Evolutionary conservation across 495 filamentous ascomycete genomes (phyloP).

Genomic region (Lasiosphaeria hispida): DNA sequence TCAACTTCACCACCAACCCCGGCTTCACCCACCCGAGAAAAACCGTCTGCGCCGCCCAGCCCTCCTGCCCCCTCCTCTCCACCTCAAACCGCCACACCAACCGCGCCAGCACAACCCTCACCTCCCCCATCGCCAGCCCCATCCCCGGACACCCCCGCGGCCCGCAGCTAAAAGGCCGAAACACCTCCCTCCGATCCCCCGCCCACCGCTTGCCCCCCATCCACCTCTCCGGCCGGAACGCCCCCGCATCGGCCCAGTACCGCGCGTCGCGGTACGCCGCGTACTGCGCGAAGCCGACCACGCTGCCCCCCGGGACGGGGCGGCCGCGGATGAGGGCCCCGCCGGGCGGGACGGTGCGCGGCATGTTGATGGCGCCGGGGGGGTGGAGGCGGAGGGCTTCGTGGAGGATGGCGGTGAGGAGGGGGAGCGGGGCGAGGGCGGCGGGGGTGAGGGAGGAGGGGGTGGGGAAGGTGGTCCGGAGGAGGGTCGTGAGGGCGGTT

Average conservation of each 20-base stretch:
- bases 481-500: constrained; percentile 41
- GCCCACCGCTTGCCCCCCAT: constrained; percentile 38
- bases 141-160: constrained; percentile 56
- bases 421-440: constrained; percentile 35
- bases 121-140: constrained; percentile 37
- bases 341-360: constrained; percentile 41
- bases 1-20: background rate
- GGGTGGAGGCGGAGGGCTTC: constrained; percentile 57
- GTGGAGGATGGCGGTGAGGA: constrained; percentile 52
- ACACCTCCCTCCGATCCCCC: constrained; percentile 43
- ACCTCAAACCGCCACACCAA: constrained; percentile 42
- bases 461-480: constrained; percentile 45
- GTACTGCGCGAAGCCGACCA: constrained; percentile 49
- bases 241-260: constrained; percentile 45
- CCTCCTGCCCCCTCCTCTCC: constrained; percentile 21
- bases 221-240: constrained; percentile 53
- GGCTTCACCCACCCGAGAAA: constrained; percentile 9
- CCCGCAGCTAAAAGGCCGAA: constrained; percentile 53
- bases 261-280: constrained; percentile 39
- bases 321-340: constrained; percentile 46
- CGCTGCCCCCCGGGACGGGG: constrained; percentile 40
- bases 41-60: constrained; percentile 42
- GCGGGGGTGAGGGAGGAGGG: constrained; percentile 48
- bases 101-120: constrained; percentile 37
- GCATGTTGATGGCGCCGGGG: constrained; percentile 46